Evolutionary conservation across 306 rosid species (phyloP), one percentile per base, ranked within the genome.

Genomic region (Malus sylvestris): DNA sequence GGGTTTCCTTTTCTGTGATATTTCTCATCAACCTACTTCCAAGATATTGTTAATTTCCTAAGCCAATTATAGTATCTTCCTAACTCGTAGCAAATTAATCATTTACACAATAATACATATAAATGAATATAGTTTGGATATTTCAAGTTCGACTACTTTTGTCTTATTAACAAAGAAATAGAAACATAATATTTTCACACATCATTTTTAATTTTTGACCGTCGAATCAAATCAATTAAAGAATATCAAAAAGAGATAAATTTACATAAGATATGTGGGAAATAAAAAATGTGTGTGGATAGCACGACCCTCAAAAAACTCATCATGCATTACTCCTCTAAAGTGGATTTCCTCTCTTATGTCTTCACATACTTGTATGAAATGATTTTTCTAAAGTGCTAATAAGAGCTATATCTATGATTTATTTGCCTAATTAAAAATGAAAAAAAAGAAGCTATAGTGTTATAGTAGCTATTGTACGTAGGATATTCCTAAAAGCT

Each of bases 11-110:
- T 80, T 82, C 81, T 46, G 42, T 45, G 82, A 79, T 55, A 68
- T 77, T 84, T 85, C 81, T 71, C 85, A 68, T 42, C 63, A 20
- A 84, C 79, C 82, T 29, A 72, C 78, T 78, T 42, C 81, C 74
- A n/a, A 80, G 40, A 29, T 35, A 29, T 66, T 78, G 74, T 53
- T 74, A 30, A 51, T 51, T 51, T 51, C 42, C 42, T 38, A 38
- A 38, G 42, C 42, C 42, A 38, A 38, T 38, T 38, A 35, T 35
- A 7, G 42, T 49, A 1, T 15, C 8, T 49, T 14, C 53, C 53
- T 49, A 58, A 33, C 19, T 53, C 46, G 16, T 70, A 18, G 12
- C 3, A 6, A 51, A 10, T 5, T 30, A 35, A 20, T 30, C 29
- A 22, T 20, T 11, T 61, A 61, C 67, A 5, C 20, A 61, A 5